These are phyloP conservation scores for Mortierella sp. DNA, from an alignment of 371 early-diverging fungal genomes.

Conservation along the genomic window DNA sequence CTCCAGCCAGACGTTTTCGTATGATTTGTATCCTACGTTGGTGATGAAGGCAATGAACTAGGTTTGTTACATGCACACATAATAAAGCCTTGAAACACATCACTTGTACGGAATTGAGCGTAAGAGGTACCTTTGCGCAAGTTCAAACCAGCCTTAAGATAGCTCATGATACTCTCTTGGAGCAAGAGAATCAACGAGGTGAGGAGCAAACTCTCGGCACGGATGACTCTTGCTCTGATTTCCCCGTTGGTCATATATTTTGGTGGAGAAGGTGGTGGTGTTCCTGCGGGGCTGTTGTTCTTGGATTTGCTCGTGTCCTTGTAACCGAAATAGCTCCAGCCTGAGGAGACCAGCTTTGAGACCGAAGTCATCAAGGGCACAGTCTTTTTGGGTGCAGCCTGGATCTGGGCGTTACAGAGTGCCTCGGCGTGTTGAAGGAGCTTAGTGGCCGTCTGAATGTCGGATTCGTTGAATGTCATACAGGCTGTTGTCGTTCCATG, in stretches of 20 bases:
- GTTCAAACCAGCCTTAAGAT: conserved; percentile 73
- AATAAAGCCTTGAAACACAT: background rate
- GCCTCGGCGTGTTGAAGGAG: conserved; percentile 62
- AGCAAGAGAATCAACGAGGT: conserved; percentile 68
- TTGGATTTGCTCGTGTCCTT: conserved; percentile 27
- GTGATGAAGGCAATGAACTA: background rate
- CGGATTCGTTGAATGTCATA: conserved; percentile 67
- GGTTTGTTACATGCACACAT: background rate
- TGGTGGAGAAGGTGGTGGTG: conserved; percentile 32
- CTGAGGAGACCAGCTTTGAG: conserved; percentile 53
- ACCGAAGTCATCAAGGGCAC: conserved; percentile 32
- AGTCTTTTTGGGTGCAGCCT: conserved; percentile 67
- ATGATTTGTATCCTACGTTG: conserved; percentile 57
- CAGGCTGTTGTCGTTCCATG: conserved; percentile 26
- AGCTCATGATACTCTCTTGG: conserved; percentile 70
- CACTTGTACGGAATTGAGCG: background rate
- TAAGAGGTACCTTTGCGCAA: conserved; percentile 66
- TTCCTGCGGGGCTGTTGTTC: conserved; percentile 12
- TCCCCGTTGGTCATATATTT: conserved; percentile 68
- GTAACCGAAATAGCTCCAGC: conserved; percentile 51
- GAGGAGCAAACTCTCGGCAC: conserved; percentile 69
- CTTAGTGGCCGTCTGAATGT: conserved; percentile 63
- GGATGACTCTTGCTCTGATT: conserved; percentile 70
- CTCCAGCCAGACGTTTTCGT: conserved; percentile 56
- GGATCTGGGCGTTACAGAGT: conserved; percentile 65